These are phyloP conservation scores for Lodderomyces metapsilosis DNA, from an alignment of 1,139 yeast species.

Conservation along the genomic window DNA sequence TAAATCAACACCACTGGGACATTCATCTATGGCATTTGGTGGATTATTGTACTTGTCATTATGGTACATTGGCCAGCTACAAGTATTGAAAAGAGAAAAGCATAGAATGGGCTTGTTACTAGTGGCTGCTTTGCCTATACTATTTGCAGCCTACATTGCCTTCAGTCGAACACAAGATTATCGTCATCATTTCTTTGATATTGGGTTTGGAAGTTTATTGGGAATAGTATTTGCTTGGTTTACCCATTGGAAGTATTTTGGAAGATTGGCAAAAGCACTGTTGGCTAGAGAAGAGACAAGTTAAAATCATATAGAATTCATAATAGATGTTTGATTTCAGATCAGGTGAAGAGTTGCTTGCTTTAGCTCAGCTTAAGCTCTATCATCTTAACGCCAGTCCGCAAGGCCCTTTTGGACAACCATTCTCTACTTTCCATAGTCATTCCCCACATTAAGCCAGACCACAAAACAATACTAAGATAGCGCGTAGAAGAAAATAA, in stretches of 20 bases:
- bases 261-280: background rate
- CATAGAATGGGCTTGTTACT: conserved; percentile 30
- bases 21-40: conserved; percentile 43
- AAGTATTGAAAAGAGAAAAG: conserved; percentile 26
- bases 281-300: background rate
- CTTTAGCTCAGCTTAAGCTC: no score
- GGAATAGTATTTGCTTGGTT: conserved; percentile 32
- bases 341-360: no score
- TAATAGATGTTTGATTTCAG: background rate
- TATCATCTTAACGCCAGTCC: no score
- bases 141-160: conserved; percentile 37
- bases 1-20: conserved; percentile 50
- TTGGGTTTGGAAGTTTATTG: conserved; percentile 34
- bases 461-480: background rate
- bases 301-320: background rate
- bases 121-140: conserved; percentile 24
- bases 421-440: background rate
- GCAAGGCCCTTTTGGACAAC: background rate
- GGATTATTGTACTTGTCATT: conserved; percentile 38
- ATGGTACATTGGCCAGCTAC: conserved; percentile 42
- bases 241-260: conserved; percentile 35
- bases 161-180: conserved; percentile 43
- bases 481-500: background rate
- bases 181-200: conserved; percentile 44
- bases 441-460: no score